Percentiles rank a stretch among this genome's conserved stretches.
These are phyloP conservation scores for Auxenochlorella protothecoides DNA, from an alignment of 139 green algal genomes.

Conservation along the genomic window DNA sequence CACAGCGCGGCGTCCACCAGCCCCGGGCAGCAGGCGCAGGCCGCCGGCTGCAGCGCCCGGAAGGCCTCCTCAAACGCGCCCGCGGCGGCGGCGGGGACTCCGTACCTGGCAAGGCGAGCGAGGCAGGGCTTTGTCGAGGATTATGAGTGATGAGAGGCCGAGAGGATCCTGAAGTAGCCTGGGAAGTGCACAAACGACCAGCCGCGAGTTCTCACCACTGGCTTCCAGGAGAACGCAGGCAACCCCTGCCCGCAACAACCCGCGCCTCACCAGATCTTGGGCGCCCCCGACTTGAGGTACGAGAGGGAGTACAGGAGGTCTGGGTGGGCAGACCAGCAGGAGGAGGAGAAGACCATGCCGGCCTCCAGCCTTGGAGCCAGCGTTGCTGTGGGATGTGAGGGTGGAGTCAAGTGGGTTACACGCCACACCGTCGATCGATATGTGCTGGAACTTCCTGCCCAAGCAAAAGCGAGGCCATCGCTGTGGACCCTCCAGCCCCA, in stretches of 20 bases:
- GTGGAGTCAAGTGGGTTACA: too few species aligned
- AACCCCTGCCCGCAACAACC: background rate
- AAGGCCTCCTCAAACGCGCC: conserved; percentile 55
- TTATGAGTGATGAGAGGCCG: background rate
- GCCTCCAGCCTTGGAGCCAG: conserved; percentile 58
- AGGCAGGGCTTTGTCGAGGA: too few species aligned
- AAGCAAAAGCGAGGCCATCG: too few species aligned
- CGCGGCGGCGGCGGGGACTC: conserved; percentile 53
- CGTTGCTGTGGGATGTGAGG: too few species aligned
- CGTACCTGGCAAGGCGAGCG: conserved; percentile 35
- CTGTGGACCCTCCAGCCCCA: too few species aligned
- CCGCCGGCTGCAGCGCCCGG: conserved; percentile 51
- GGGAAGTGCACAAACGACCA: background rate
- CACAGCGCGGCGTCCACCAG: background rate
- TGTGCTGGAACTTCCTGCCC: too few species aligned
- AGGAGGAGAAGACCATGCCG: conserved; percentile 64
- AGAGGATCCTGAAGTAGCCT: background rate
- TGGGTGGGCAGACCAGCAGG: conserved; percentile 82
- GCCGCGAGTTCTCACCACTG: background rate
- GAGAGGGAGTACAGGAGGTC: conserved; percentile 89
- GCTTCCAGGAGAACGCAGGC: too few species aligned
- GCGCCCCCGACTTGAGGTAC: conserved; percentile 73
- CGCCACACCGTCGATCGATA: too few species aligned
- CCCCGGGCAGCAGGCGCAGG: conserved; percentile 7
- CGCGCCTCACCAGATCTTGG: conserved; percentile 42